Base-by-base conservation (phyloP, 371 early-diverging fungal genomes). In the Batkoa obscura region DNA sequence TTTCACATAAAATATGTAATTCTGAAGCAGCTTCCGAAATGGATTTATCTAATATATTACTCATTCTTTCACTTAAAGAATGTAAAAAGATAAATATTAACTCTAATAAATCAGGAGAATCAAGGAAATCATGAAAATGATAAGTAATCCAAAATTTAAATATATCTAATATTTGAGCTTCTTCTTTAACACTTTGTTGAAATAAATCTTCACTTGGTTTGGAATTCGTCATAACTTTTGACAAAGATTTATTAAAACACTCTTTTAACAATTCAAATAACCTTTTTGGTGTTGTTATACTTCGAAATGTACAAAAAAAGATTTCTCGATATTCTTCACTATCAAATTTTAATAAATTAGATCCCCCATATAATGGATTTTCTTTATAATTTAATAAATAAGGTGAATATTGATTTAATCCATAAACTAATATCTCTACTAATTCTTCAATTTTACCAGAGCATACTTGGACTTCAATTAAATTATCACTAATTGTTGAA, bases 61-160 rank as follows among this genome's bases (percentile, higher is more conserved):
- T n/a, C 53, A 53, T 53, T 39, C 39, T 53, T 15, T 55, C 33
- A 35, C 42, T 43, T 23, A 55, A 8, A 13, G 55, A 42, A 17
- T 43, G 30, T 15, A 55, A 32, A 15, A 55, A 55, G 10, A 45
- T 45, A 35, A 42, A 55, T 2, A 65, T 33, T 15, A 57, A 52
- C 12, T 58, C 47, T 55, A 58, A 60, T 31, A 67, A 48, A 15
- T 70, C 64, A 6, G 72, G 58, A 55, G 77, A 72, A 48, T 84
- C 83, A 10, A 79, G 58, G 62, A 86, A 83, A 59, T 86, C 86
- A 49, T 72, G 67, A 55, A 76, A 70, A 57, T 78, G 75, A 30
- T 71, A 64, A 35, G 67, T 63, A 9, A 80, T 56, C 86, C 86
- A 86, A 57, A 77, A 76, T 37, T 76, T 60, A 57, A 83, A 57